Evolutionary conservation across 2,329 filamentous ascomycete genomes (phyloP).

Genomic region (Cytospora mali): DNA sequence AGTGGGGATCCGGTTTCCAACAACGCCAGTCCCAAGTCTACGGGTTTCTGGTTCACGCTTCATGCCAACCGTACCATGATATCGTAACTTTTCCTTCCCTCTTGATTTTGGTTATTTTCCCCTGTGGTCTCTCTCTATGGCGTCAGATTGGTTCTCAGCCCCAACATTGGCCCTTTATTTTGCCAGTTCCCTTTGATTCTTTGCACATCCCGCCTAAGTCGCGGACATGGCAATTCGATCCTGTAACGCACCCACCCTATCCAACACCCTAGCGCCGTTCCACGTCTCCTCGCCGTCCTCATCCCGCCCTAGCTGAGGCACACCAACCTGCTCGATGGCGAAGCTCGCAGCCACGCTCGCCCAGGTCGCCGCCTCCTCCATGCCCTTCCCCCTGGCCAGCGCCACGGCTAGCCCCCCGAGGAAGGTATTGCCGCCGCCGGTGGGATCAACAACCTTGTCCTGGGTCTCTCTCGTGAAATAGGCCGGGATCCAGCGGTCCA

Average conservation of each 20-base stretch:
- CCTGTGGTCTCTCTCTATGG: neutral
- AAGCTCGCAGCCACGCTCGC: constrained; percentile 86
- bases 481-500: constrained; percentile 76
- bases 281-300: constrained; percentile 57
- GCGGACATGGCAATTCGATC: constrained; percentile 36
- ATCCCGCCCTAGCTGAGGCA: constrained; percentile 61
- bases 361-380: constrained; percentile 75
- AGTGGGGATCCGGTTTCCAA: neutral
- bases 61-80: neutral
- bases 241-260: constrained; percentile 56
- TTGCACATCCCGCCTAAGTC: neutral
- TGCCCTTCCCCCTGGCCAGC: constrained; percentile 58
- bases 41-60: neutral
- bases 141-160: neutral
- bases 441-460: constrained; percentile 79
- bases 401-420: constrained; percentile 64
- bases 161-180: too few species aligned
- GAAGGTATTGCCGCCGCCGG: constrained; percentile 92
- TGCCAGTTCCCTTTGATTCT: neutral
- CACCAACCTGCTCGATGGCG: constrained; percentile 90
- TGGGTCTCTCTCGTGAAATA: constrained; percentile 56
- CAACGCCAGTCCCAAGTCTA: constrained; percentile 16
- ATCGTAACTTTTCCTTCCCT: neutral
- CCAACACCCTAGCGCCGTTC: constrained; percentile 59
- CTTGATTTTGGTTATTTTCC: neutral